Evolutionary conservation across 2,329 filamentous ascomycete species (phyloP).

Genomic region (Trichoderma polysporum): DNA sequence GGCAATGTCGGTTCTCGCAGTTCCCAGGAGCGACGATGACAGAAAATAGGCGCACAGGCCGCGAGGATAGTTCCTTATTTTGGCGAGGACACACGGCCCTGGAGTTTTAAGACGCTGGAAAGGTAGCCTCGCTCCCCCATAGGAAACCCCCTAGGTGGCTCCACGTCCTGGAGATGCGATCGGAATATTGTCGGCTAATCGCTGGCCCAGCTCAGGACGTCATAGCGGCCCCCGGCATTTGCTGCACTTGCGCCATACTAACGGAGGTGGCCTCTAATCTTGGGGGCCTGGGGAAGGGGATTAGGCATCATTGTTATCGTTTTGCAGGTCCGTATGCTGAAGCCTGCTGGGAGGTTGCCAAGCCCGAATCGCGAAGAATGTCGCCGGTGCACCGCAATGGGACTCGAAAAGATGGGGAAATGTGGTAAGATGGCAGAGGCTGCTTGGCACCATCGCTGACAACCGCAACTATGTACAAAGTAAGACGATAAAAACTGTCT

Average conservation of each 20-base stretch:
- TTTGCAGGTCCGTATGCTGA: background rate
- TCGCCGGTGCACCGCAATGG: background rate
- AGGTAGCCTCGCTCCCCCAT: constrained; percentile 14
- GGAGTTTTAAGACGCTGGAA: background rate
- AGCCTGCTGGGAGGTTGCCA: background rate
- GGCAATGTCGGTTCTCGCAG: background rate
- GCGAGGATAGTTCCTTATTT: background rate
- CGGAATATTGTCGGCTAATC: constrained; percentile 18
- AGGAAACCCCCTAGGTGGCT: background rate
- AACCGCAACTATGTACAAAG: background rate
- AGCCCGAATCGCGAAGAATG: background rate
- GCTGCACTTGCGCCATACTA: background rate
- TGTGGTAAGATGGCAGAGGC: background rate
- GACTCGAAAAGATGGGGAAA: background rate
- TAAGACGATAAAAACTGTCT: background rate
- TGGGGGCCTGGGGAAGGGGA: background rate
- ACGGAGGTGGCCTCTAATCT: background rate
- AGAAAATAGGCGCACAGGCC: constrained; percentile 3
- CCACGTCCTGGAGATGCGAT: constrained; percentile 6
- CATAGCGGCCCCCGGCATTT: background rate
- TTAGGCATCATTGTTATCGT: constrained; percentile 16
- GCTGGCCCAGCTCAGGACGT: background rate
- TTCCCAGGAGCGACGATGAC: background rate
- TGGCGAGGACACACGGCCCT: constrained; percentile 13
- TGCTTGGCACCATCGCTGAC: background rate